A percentile compares a stretch with the other conserved stretches of the same genome.
phyloP scores from a whole-genome alignment of 1,284 basidiomycete genomes.

The Cryptococcus floricola region DNA sequence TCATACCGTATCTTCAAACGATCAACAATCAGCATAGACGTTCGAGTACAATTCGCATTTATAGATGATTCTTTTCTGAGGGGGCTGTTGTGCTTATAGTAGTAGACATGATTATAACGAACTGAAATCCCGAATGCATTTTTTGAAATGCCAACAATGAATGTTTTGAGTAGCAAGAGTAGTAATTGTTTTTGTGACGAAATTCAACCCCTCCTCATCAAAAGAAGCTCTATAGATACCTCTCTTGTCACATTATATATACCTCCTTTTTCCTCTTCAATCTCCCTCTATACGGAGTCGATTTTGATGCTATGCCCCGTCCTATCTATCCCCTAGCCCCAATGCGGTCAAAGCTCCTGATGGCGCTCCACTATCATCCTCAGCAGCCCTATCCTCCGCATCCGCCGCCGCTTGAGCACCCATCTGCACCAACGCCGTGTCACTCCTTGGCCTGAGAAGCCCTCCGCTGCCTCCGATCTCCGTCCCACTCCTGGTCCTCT shows the following conservation, averaged over 20 bases:
- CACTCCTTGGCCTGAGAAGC: slow-evolving; percentile 27
- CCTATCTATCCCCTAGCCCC: neutral
- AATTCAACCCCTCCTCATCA: neutral
- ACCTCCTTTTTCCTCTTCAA: neutral
- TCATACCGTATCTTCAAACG: neutral
- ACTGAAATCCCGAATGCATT: too few relatives aligned
- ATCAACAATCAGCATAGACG: neutral
- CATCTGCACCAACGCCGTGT: slow-evolving; percentile 31
- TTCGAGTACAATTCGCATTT: neutral
- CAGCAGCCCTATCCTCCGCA: slow-evolving; percentile 23
- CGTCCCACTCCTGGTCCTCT: slow-evolving; percentile 28
- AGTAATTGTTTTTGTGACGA: too few relatives aligned
- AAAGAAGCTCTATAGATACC: neutral
- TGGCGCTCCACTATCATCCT: slow-evolving; percentile 1
- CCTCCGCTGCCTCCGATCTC: slow-evolving; percentile 7
- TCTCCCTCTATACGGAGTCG: neutral
- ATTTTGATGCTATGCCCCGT: too few relatives aligned
- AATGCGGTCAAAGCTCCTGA: neutral
- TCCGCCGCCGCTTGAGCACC: slow-evolving; percentile 22
- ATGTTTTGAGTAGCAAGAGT: too few relatives aligned
- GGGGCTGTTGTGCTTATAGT: too few relatives aligned
- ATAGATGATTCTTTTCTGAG: neutral
- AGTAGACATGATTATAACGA: too few relatives aligned
- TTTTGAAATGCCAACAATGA: too few relatives aligned
- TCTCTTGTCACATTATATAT: neutral